Percentiles rank a stretch among this genome's conserved stretches.
Conservation (phyloP, 163 green algal species). For the Scenedesmus sp. region DNA sequence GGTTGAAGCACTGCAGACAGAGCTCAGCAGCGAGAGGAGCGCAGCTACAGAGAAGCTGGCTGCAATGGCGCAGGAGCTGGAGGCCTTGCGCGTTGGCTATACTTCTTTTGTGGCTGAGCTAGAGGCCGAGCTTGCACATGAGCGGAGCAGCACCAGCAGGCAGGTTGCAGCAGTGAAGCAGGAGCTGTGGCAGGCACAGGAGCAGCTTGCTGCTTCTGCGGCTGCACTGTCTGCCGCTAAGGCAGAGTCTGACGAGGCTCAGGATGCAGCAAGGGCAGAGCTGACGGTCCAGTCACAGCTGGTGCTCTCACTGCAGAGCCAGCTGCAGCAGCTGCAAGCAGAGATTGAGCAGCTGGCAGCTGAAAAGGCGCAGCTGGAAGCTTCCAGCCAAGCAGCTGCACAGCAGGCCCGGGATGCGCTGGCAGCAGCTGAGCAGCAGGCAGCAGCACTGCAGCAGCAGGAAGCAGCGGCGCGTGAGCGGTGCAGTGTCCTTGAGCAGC, state of each 20-base stretch:
- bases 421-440: background rate
- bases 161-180: constrained; percentile 5
- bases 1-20: background rate
- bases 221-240: background rate
- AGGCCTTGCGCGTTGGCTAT: background rate
- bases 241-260: background rate
- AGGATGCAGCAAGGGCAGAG: background rate
- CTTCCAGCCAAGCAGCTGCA: background rate
- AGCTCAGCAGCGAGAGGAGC: background rate
- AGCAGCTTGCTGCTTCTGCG: background rate
- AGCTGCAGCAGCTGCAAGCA: constrained; percentile 18
- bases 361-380: background rate
- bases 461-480: background rate
- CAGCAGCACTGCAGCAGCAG: background rate
- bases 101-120: background rate
- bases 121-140: constrained; percentile 4
- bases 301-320: background rate
- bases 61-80: background rate
- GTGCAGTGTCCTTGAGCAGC: background rate
- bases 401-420: background rate
- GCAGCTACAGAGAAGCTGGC: background rate
- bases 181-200: constrained; percentile 6
- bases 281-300: background rate
- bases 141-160: background rate
- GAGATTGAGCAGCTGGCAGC: background rate